Conservation (phyloP, 2,329 filamentous ascomycete genomes). For the Aspergillus melleus region DNA sequence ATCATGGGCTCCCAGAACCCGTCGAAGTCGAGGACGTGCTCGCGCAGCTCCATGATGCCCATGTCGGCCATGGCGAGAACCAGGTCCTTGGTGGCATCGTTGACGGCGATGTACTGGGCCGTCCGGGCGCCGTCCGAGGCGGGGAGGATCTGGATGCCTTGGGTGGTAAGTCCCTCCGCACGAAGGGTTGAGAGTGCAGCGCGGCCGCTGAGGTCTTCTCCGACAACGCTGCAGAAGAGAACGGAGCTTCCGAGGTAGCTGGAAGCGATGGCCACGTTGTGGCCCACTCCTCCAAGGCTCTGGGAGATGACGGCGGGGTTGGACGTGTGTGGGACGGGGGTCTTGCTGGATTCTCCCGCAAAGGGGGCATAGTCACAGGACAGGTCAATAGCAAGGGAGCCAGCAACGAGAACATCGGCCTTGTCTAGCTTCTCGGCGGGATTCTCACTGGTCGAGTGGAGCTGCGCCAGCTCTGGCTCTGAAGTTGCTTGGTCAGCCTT, state of each 20-base stretch:
- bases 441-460: slow-evolving; percentile 7
- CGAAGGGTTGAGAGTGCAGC: slow-evolving; percentile 68
- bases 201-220: slow-evolving; percentile 74
- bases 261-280: slow-evolving; percentile 85
- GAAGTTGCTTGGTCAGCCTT: slow-evolving; percentile 23
- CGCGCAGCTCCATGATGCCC: slow-evolving; percentile 67
- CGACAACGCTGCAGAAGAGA: slow-evolving; percentile 76
- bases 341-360: slow-evolving; percentile 31
- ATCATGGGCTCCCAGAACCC: slow-evolving; percentile 64
- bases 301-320: slow-evolving; percentile 81
- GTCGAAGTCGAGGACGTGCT: slow-evolving; percentile 41
- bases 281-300: slow-evolving; percentile 84
- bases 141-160: slow-evolving; percentile 61
- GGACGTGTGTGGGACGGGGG: slow-evolving; percentile 67
- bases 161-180: slow-evolving; percentile 60
- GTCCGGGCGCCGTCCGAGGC: slow-evolving; percentile 63
- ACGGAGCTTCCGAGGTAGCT: slow-evolving; percentile 68
- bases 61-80: slow-evolving; percentile 96
- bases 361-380: slow-evolving; percentile 73
- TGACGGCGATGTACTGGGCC: slow-evolving; percentile 88
- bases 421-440: slow-evolving; percentile 21
- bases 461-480: slow-evolving; percentile 17
- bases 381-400: slow-evolving; percentile 85
- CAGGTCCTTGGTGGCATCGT: slow-evolving; percentile 78
- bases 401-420: slow-evolving; percentile 78